phyloP scores from a whole-genome alignment of 176 grass and related monocot genomes.

The Bonia amplexicaulis region DNA sequence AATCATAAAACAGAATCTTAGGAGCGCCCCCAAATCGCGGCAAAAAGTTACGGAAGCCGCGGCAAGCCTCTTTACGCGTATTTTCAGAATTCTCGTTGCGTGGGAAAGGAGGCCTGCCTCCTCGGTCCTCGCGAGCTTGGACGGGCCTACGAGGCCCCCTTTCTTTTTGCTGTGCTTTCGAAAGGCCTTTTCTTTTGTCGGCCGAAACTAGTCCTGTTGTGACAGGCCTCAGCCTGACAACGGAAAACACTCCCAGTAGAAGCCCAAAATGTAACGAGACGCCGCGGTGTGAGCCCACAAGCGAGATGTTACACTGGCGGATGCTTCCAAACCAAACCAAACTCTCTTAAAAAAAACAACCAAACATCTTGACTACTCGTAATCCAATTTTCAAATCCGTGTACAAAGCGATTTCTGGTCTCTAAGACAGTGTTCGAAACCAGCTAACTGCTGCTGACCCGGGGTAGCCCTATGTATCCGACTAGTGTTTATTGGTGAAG shows the following conservation, averaged over 20 bases:
- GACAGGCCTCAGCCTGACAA: too few relatives aligned
- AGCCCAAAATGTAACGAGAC: not conserved
- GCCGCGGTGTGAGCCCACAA: not conserved
- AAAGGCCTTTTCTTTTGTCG: not conserved
- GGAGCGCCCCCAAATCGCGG: too few relatives aligned
- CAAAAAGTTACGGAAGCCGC: too few relatives aligned
- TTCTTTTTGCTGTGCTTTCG: too few relatives aligned
- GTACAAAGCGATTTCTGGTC: not conserved
- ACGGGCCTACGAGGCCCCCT: not conserved
- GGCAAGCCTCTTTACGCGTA: too few relatives aligned
- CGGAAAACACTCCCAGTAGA: not conserved
- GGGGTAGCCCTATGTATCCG: not conserved
- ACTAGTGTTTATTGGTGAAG: constrained; percentile 16
- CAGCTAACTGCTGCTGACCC: not conserved
- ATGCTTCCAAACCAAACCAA: too few relatives aligned
- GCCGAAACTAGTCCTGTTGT: not conserved
- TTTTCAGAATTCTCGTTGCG: not conserved
- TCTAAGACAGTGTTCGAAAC: not conserved
- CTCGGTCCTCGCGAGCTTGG: constrained; percentile 17
- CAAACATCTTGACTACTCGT: not conserved
- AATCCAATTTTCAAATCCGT: not conserved
- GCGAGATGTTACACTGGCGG: not conserved
- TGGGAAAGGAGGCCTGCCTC: not conserved
- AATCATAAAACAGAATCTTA: too few relatives aligned
- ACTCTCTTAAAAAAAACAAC: not conserved